A percentile compares a stretch with the other conserved stretches of the same genome.
phyloP scores from a whole-genome alignment of 2,329 filamentous ascomycete species.

The Fusarium proliferatum region DNA sequence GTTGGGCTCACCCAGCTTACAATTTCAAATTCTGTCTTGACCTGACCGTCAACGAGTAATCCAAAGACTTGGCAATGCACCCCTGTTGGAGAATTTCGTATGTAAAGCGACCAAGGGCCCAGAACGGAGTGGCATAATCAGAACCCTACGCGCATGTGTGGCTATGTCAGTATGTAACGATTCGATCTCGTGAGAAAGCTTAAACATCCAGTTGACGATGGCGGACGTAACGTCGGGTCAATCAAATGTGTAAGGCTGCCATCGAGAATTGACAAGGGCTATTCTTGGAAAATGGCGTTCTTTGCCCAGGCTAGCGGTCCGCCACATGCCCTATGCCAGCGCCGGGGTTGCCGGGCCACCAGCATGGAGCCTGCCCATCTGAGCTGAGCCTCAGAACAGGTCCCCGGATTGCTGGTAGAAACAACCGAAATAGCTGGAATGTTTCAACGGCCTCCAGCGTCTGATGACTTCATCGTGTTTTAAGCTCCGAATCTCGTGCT shows the following conservation, averaged over 20 bases:
- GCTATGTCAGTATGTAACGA: slow-evolving; percentile 37
- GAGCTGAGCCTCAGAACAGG: slow-evolving; percentile 20
- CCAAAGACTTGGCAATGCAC: slow-evolving; percentile 16
- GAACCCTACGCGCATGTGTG: slow-evolving; percentile 22
- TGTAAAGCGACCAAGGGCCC: not conserved
- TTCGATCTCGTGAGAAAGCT: slow-evolving; percentile 38
- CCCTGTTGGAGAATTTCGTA: slow-evolving; percentile 22
- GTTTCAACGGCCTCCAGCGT: slow-evolving; percentile 11
- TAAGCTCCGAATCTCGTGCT: slow-evolving; percentile 11
- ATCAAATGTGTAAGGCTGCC: slow-evolving; percentile 19
- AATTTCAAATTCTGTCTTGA: slow-evolving; percentile 16
- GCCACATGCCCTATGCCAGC: slow-evolving; percentile 30
- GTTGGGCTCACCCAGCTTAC: slow-evolving; percentile 23
- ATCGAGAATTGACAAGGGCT: slow-evolving; percentile 33
- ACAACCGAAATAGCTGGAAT: slow-evolving; percentile 25
- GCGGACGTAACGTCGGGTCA: slow-evolving; percentile 28
- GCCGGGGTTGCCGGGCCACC: slow-evolving; percentile 40
- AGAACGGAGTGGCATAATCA: slow-evolving; percentile 7
- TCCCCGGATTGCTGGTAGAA: slow-evolving; percentile 30
- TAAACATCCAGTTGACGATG: slow-evolving; percentile 22
- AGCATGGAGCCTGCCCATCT: slow-evolving; percentile 18
- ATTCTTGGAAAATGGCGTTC: slow-evolving; percentile 43
- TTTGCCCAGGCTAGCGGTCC: slow-evolving; percentile 27
- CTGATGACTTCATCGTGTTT: slow-evolving; percentile 38
- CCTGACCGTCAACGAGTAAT: slow-evolving; percentile 3